phyloP scores from a whole-genome alignment of 2,329 filamentous ascomycete species.

The Seiridium unicorne region DNA sequence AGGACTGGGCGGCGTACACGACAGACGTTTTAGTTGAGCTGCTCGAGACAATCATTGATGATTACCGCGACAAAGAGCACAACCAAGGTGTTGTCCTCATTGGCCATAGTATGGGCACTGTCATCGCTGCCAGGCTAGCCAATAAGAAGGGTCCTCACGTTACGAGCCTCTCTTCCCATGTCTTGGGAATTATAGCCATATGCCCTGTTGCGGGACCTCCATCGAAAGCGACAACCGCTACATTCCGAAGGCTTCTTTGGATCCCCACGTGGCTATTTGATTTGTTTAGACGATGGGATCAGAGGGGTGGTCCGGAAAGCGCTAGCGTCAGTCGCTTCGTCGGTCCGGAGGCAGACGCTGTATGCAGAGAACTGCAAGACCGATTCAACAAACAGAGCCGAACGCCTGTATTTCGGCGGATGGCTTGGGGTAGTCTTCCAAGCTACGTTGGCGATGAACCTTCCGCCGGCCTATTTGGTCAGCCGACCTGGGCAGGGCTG shows the following conservation, averaged over 20 bases:
- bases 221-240: conserved; percentile 47
- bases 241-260: conserved; percentile 58
- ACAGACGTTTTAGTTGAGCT: conserved; percentile 74
- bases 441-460: conserved; percentile 51
- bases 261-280: conserved; percentile 74
- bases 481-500: conserved; percentile 70
- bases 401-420: conserved; percentile 78
- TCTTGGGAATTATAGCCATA: conserved; percentile 77
- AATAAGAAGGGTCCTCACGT: conserved; percentile 43
- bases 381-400: conserved; percentile 80
- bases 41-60: conserved; percentile 70
- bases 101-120: conserved; percentile 88
- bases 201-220: conserved; percentile 73
- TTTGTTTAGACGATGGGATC: conserved; percentile 74
- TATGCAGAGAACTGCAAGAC: conserved; percentile 66
- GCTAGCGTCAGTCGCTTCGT: conserved; percentile 77
- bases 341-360: conserved; percentile 61
- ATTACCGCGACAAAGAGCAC: conserved; percentile 69
- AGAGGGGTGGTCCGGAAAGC: conserved; percentile 74
- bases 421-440: conserved; percentile 72
- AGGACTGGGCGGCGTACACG: conserved; percentile 74
- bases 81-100: conserved; percentile 78
- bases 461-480: conserved; percentile 65
- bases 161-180: conserved; percentile 55
- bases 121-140: conserved; percentile 71